Evolutionary conservation across 768 basidiomycete species (phyloP).

Genomic region (Boletellus ananiceps): DNA sequence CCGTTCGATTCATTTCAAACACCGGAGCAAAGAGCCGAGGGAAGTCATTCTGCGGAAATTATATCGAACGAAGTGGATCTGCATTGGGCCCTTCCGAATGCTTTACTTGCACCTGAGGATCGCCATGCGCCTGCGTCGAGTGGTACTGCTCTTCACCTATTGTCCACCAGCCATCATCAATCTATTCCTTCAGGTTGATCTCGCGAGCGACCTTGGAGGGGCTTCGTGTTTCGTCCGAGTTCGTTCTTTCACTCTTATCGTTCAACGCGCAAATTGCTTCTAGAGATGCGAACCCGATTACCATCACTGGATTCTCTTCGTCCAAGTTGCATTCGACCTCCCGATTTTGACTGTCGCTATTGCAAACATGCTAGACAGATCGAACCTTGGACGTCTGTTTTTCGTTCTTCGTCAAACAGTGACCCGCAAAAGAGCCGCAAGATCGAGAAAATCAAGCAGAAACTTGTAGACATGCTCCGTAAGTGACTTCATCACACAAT

Average conservation of each 20-base stretch:
- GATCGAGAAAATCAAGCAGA: conserved; percentile 4
- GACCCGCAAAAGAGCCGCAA: background rate
- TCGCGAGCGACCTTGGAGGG: background rate
- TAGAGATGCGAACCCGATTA: too few species aligned
- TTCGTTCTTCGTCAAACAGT: background rate
- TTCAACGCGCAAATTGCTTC: background rate
- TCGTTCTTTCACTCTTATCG: background rate
- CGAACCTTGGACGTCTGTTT: background rate
- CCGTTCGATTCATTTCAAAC: too few species aligned
- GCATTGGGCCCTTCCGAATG: background rate
- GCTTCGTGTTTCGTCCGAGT: background rate
- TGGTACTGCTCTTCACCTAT: background rate
- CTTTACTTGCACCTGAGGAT: background rate
- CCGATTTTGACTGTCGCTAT: too few species aligned
- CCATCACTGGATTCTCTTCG: background rate
- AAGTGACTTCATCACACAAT: too few species aligned
- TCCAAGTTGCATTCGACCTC: too few species aligned
- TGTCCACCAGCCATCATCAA: too few species aligned
- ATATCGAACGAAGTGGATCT: background rate
- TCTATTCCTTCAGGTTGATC: background rate
- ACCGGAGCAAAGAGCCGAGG: too few species aligned
- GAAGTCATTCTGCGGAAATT: too few species aligned
- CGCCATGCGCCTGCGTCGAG: background rate
- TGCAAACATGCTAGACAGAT: background rate
- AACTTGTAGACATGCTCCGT: conserved; percentile 9